phyloP scores from a whole-genome alignment of 2,329 filamentous ascomycete genomes.

The Alternaria sp. region DNA sequence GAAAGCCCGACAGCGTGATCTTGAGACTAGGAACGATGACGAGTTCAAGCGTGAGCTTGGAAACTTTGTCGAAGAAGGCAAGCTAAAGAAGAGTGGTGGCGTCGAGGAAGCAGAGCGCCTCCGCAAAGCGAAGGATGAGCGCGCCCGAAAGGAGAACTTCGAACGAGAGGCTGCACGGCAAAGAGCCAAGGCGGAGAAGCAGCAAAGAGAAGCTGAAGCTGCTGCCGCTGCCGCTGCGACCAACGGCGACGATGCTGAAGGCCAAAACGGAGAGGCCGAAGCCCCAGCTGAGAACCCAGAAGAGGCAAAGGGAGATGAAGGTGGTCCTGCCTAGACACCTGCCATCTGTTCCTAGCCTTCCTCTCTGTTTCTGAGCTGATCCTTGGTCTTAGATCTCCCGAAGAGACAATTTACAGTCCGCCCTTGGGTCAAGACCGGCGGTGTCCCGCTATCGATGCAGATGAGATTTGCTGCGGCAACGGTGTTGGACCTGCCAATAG shows the following conservation, averaged over 20 bases:
- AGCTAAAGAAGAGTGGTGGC: conserved; percentile 93
- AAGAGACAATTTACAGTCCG: conserved; percentile 34
- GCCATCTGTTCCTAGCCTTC: conserved; percentile 24
- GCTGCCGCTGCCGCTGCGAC: conserved; percentile 38
- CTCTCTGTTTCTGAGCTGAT: conserved; percentile 38
- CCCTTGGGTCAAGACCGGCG: conserved; percentile 42
- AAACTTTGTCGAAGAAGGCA: conserved; percentile 86
- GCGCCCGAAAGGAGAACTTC: conserved; percentile 77
- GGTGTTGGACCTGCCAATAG: conserved; percentile 14
- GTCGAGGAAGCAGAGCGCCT: conserved; percentile 92
- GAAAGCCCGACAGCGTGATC: conserved; percentile 86
- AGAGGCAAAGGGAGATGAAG: conserved; percentile 48
- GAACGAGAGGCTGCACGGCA: conserved; percentile 62
- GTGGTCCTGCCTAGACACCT: conserved; percentile 46
- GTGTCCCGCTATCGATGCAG: conserved; percentile 29
- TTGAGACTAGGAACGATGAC: conserved; percentile 75
- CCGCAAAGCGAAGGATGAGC: conserved; percentile 84
- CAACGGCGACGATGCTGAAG: conserved; percentile 36
- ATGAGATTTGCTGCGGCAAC: conserved; percentile 18
- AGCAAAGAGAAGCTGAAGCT: conserved; percentile 42
- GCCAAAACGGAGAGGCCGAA: conserved; percentile 35
- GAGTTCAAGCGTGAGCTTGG: conserved; percentile 87
- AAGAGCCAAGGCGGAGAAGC: conserved; percentile 56
- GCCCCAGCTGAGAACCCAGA: conserved; percentile 31
- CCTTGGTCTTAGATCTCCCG: conserved; percentile 27